Conservation (phyloP, 441 rosid species). For the Populus hybrid region DNA sequence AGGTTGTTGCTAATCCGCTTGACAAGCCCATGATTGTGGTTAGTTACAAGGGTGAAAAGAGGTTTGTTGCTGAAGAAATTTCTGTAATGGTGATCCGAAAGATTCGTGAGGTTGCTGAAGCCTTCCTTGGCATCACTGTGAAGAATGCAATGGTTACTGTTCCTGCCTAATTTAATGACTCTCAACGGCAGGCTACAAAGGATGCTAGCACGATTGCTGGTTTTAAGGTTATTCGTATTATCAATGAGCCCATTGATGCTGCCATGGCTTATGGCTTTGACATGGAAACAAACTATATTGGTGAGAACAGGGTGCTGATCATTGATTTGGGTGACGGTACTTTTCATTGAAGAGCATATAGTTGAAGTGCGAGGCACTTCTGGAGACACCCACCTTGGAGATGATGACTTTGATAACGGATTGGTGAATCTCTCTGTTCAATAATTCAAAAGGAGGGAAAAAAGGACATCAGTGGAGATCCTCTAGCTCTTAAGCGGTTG, state of each 20-base stretch:
- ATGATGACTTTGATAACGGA: slow-evolving; percentile 31
- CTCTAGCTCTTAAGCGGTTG: slow-evolving; percentile 41
- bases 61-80: slow-evolving; percentile 57
- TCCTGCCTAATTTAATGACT: slow-evolving; percentile 65
- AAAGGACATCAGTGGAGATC: slow-evolving; percentile 61
- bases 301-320: slow-evolving; percentile 50
- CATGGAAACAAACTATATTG: slow-evolving; percentile 38
- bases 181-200: slow-evolving; percentile 47
- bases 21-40: slow-evolving; percentile 21
- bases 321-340: slow-evolving; percentile 61
- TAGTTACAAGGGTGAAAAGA: slow-evolving; percentile 50
- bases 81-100: slow-evolving; percentile 44
- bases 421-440: slow-evolving; percentile 56
- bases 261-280: slow-evolving; percentile 70
- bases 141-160: slow-evolving; percentile 61
- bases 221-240: slow-evolving; percentile 35
- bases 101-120: slow-evolving; percentile 68
- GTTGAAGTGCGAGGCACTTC: slow-evolving; percentile 61
- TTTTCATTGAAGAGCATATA: slow-evolving; percentile 57
- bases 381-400: slow-evolving; percentile 62
- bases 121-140: slow-evolving; percentile 37
- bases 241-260: slow-evolving; percentile 56
- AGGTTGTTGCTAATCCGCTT: slow-evolving; percentile 42
- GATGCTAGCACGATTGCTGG: slow-evolving; percentile 43
- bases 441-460: slow-evolving; percentile 59